Base-by-base conservation (phyloP, 768 basidiomycete genomes). In the Chlorophyllum brunneum region DNA sequence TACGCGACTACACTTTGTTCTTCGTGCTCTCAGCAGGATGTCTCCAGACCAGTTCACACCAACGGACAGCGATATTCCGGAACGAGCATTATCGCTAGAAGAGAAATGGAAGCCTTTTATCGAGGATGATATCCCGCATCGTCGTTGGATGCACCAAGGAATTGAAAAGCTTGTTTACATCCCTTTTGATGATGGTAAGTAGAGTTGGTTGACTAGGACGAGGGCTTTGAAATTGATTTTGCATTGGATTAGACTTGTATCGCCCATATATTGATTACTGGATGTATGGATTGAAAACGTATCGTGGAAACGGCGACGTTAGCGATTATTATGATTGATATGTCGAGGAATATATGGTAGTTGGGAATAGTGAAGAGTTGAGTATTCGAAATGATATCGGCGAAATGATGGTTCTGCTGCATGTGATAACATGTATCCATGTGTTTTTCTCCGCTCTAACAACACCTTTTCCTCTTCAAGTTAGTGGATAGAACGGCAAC, bases 91-190 rank as follows among this genome's bases (percentile, higher is more conserved):
- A 11, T 42, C 22, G 2, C 54, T 63, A 3, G 36, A 57, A 16
- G 49, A 60, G 1, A 59, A 58, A 54, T 63, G 62, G 62, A 39
- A 49, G 7, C 54, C 50, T 4, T 38, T 59, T 10, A 53, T 63
- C 23, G 41, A 51, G 10, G 27, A 46, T 30, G 50, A 55, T 34
- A 36, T 59, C 5, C 45, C 36, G 4, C 48, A 54, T 45, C 56
- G 60, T 4, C 59, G 46, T 31, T 61, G 62, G 62, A 48, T 56
- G 33, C 54, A 54, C 18, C 46, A 56, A 29, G 55, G 58, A 9
- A 34, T 44, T 15, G 52, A 48, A 26, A 55, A 55, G 10, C 8
- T 63, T 31, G 38, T 57, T n/a, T 61, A 61, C 34, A 49, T 63
- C 16, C 36, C 62, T 13, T 31, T 45, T 11, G 49, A 61, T 27